phyloP scores from a whole-genome alignment of 345 rosid species.

The Euclidium syriacum region DNA sequence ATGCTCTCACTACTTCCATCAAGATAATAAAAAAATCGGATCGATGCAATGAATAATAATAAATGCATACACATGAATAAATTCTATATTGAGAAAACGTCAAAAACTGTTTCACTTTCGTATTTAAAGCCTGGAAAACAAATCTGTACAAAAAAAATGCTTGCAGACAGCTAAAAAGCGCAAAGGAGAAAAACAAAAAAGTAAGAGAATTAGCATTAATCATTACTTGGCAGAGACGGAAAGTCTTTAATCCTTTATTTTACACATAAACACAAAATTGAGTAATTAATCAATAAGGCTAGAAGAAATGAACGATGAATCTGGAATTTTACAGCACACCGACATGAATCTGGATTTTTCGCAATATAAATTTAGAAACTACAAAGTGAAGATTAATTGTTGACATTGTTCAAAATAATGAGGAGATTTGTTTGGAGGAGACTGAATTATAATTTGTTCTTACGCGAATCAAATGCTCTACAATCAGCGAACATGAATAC shows the following conservation, averaged over 20 bases:
- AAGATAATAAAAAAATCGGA: background rate
- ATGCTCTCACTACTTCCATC: slow-evolving; percentile 7
- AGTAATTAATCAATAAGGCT: background rate
- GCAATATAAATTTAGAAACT: background rate
- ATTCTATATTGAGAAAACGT: slow-evolving; percentile 8
- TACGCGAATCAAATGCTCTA: background rate
- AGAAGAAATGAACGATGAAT: background rate
- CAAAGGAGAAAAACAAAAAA: background rate
- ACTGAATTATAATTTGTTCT: background rate
- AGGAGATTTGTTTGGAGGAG: background rate
- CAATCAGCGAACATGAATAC: background rate
- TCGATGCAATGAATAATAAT: background rate
- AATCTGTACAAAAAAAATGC: background rate
- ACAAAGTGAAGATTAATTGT: background rate
- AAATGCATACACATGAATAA: slow-evolving; percentile 26
- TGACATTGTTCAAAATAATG: background rate
- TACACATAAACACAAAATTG: background rate
- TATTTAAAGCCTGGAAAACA: slow-evolving; percentile 17
- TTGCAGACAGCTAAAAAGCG: slow-evolving; percentile 24
- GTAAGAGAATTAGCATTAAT: slow-evolving; percentile 10
- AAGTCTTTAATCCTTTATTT: background rate
- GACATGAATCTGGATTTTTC: background rate
- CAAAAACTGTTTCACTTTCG: slow-evolving; percentile 16
- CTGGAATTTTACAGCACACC: background rate
- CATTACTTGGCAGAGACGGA: slow-evolving; percentile 32